Percentiles rank a stretch among this genome's conserved stretches.
Evolutionary conservation across 441 rosid genomes (phyloP).

Genomic region (Breynia disticha): DNA sequence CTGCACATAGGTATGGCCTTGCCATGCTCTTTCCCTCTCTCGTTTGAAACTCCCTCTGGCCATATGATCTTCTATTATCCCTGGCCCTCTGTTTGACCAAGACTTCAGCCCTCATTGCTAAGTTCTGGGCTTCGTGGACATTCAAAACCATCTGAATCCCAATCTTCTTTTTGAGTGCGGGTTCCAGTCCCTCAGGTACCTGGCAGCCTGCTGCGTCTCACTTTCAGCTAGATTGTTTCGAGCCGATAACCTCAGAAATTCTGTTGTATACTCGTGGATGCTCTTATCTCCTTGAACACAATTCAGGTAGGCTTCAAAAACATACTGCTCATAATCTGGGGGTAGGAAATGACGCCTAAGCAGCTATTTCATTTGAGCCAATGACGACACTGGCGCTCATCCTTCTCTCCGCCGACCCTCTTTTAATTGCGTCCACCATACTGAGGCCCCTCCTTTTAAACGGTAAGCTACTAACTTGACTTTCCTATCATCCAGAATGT

Average conservation of each 20-base stretch:
- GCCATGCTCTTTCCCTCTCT: too few species aligned
- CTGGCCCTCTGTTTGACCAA: too few species aligned
- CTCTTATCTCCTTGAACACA: neutral
- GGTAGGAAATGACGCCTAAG: neutral
- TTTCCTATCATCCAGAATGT: neutral
- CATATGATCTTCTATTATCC: too few species aligned
- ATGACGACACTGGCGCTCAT: neutral
- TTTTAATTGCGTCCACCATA: constrained; percentile 4
- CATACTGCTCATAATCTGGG: neutral
- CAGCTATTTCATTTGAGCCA: neutral
- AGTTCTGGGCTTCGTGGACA: neutral
- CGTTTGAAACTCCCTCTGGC: neutral
- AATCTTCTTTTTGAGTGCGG: neutral
- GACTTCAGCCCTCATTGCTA: too few species aligned
- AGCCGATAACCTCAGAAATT: neutral
- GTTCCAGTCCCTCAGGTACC: neutral
- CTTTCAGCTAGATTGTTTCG: neutral
- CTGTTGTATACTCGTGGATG: neutral
- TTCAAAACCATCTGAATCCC: neutral
- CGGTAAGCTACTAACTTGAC: constrained; percentile 1
- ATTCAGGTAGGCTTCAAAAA: neutral
- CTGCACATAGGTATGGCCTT: too few species aligned
- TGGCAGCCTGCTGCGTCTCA: neutral
- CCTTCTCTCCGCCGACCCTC: neutral
- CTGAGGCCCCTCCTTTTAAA: constrained; percentile 5